Base-by-base conservation (phyloP, 345 rosid species). In the Schrenkiella parvula region DNA sequence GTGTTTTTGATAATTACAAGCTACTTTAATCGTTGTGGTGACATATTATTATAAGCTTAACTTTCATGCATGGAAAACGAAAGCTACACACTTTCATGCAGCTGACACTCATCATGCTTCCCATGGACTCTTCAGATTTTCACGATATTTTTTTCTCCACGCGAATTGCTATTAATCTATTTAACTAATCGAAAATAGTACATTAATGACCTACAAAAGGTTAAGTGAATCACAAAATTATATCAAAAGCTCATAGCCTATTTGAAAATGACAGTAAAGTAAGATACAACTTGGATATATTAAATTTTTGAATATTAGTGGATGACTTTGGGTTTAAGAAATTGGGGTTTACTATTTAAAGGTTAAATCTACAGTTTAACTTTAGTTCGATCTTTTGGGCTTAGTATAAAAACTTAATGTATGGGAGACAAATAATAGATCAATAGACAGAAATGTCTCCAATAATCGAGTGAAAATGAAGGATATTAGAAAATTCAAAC, bases 91-190 rank as follows among this genome's bases (percentile, higher is more conserved):
- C 74, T 75, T 68, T 68, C 74, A 75, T 62, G 79, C 48, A 68
- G 42, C 73, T 58, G 73, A 66, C 78, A 58, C 73, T 74, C 73
- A 74, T 74, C 61, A 74, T 74, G 62, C 73, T 74, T 58, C 67
- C 54, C 67, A 74, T 66, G 46, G 46, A 48, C 78, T 61, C 71
- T 18, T 65, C 7, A 66, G 78, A 74, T 74, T 47, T 74, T 48
- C 67, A 74, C 67, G 8, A 58, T 53, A 74, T 56, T 59, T 66
- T 39, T 37, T 64, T 6, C 77, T 46, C 71, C 77, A 73, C 71
- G 77, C 77, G 43, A 57, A 46, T 56, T 8, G 46, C 22, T 55
- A 22, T 65, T 56, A 41, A 29, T 52, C 39, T 71, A 21, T 52
- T 71, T 71, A 23, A 65, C 7, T 56, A 73, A 38, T 57, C 19